Base-by-base conservation (phyloP, 1,139 yeast genomes). In the Wickerhamomyces sp. region DNA sequence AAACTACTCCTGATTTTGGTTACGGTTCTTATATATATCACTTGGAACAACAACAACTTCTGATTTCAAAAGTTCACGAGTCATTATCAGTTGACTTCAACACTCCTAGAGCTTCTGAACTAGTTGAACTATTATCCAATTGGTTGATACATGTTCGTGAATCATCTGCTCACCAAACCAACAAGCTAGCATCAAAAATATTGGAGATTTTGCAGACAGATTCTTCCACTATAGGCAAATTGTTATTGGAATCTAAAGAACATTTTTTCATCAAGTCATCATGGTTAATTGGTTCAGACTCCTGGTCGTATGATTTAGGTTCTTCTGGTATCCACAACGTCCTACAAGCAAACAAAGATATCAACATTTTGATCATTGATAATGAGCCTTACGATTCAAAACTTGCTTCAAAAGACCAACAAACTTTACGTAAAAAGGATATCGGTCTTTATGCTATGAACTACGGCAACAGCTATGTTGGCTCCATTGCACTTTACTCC, bases 401-500 rank as follows among this genome's bases (percentile, higher is more conserved):
- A 25, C 47, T 48, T 15, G 51, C 47, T 25, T 48, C 48, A 25
- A 47, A 54, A 52, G 60, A 39, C 55, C 60, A 38, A 49, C 61
- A 38, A 45, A 49, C 37, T 8, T 63, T 67, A 56, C 79, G 95
- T 56, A 90, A 92, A 71, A 90, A 90, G 67, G 96, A 92, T 60
- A 81, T 90, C 51, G 98, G 97, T 44, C 70, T 90, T 40, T 92
- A 88, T 59, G 97, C 97, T 38, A 87, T 90, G 96, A 88, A 88
- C 65, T 88, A 84, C 55, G 95, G 95, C 45, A 78, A 81, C 44
- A 82, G 86, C 38, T 90, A 89, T 57, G 97, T 90, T 49, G 96
- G 97, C 7, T 88, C 96, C 16, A 92, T 89, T 38, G 97, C 97
- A 19, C 83, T 90, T 29, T 90, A 92, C 62, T 77, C 96, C 2